Evolutionary conservation across 306 rosid species (phyloP), one percentile per base, ranked within the genome.

Genomic region (Begonia loranthoides): DNA sequence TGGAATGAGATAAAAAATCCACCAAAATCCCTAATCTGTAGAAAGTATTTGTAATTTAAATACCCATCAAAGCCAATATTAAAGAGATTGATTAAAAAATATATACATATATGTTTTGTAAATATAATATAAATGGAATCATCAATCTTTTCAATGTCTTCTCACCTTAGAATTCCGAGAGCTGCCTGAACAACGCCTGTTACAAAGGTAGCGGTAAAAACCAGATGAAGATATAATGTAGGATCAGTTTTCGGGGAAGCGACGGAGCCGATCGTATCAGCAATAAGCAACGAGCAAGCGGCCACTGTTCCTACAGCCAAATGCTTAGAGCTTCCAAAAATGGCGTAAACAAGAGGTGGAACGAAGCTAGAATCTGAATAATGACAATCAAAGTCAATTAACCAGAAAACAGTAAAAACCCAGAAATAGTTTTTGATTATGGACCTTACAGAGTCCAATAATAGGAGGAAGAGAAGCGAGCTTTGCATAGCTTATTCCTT

Each of bases 221-320:
- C 19, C 70, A 88, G 62, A 38, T 75, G 87, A 55, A 88, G 69
- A 58, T 62, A 84, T 73, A 84, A 63, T 3, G 55, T 15, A 2
- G 80, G 75, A 0, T 88, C 56, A 1, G 45, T 0, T 0, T 10
- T 45, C 1, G 80, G 84, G 6, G 67, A 11, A 4, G 12, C 82
- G 2, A 77, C 87, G 0, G 15, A 21, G 5, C 73, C 66, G 39
- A 88, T 54, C 12, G 58, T 76, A 10, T 73, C 51, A 1, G 54
- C 55, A 8, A 84, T 64, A 4, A 88, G 84, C 73, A 88, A 55
- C 3, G 95, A 84, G 57, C 82, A 75, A 1, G 95, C 81, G 1
- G 97, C 95, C 56, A 84, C 66, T 0, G 85, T 82, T 39, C 97
- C 97, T 71, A 88, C 97, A 3, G 97, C 93, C 57, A 88, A 55